A percentile compares a stretch with the other conserved stretches of the same genome.
phyloP scores from a whole-genome alignment of 352 stramenopile species.

The Globisporangium spiculum region DNA sequence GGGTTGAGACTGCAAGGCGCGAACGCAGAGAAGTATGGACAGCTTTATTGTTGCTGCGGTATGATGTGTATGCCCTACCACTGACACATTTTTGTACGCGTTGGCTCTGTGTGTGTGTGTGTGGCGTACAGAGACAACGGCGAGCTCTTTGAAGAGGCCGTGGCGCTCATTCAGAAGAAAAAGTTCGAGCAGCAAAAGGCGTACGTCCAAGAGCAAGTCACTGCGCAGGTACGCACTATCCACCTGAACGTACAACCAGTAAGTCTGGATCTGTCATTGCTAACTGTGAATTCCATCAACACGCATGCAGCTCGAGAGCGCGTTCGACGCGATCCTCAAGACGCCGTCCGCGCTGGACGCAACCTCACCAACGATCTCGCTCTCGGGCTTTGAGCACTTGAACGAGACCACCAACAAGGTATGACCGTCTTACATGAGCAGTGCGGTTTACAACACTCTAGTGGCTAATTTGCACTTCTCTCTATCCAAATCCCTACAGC shows the following conservation, averaged over 20 bases:
- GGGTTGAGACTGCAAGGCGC: constrained; percentile 47
- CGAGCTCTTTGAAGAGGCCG: constrained; percentile 74
- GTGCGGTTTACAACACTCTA: not conserved
- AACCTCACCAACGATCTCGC: constrained; percentile 40
- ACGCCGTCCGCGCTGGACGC: constrained; percentile 38
- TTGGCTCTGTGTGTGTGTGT: not conserved
- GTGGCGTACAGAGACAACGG: constrained; percentile 43
- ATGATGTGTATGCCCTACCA: not conserved
- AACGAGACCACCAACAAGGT: constrained; percentile 20
- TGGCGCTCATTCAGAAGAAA: constrained; percentile 64
- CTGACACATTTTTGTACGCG: not conserved
- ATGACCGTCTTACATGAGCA: not conserved
- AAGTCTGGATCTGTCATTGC: not conserved
- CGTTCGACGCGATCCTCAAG: constrained; percentile 64
- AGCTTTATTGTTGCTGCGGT: not conserved
- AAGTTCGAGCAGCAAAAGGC: constrained; percentile 82
- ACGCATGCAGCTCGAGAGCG: constrained; percentile 32
- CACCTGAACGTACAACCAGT: not conserved
- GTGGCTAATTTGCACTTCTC: constrained; percentile 8
- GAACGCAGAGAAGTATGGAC: constrained; percentile 45
- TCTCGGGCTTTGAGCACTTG: constrained; percentile 60
- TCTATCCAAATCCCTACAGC: constrained; percentile 16
- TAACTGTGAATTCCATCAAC: not conserved
- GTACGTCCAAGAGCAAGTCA: constrained; percentile 63
- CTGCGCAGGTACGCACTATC: constrained; percentile 38